These are phyloP conservation scores for Trypanosoma caninum DNA, from an alignment of 208 protist species.

Conservation along the genomic window DNA sequence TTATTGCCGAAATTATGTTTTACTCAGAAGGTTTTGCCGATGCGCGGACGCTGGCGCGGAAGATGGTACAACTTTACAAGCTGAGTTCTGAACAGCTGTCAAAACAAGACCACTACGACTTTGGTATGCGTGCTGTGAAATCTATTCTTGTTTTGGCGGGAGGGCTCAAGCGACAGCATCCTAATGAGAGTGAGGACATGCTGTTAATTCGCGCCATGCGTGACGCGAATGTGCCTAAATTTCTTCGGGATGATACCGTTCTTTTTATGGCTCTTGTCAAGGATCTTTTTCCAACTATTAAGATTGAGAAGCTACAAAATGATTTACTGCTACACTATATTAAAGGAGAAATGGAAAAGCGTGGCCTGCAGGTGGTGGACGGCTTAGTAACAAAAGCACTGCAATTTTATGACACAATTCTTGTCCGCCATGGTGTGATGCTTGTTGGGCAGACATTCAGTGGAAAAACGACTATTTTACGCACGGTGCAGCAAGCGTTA, in stretches of 20 bases:
- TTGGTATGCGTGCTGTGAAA: constrained; percentile 96
- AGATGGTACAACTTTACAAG: constrained; percentile 97
- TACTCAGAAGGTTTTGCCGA: constrained; percentile 96
- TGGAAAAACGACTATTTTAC: constrained; percentile 91
- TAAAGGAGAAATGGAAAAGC: constrained; percentile 56
- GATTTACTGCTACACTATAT: constrained; percentile 81
- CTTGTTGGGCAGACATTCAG: constrained; percentile 94
- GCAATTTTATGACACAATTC: constrained; percentile 94
- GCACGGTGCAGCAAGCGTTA: constrained; percentile 77
- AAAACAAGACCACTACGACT: constrained; percentile 97
- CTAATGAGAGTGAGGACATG: constrained; percentile 91
- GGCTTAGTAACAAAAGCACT: constrained; percentile 87
- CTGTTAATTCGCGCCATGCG: constrained; percentile 94
- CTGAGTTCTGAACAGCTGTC: constrained; percentile 95
- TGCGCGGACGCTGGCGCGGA: constrained; percentile 92
- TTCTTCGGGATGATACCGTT: constrained; percentile 92
- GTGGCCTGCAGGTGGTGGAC: constrained; percentile 77
- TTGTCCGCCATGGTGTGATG: constrained; percentile 94
- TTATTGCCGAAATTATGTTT: constrained; percentile 98
- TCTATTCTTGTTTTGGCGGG: constrained; percentile 95
- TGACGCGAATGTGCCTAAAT: constrained; percentile 94
- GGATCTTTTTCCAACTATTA: constrained; percentile 92
- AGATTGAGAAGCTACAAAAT: constrained; percentile 78
- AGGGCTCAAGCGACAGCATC: constrained; percentile 84
- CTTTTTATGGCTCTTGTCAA: constrained; percentile 93